Percentiles rank a stretch among this genome's conserved stretches.
Conservation (phyloP, 208 protist genomes). For the Trypanosoma vivax region DNA sequence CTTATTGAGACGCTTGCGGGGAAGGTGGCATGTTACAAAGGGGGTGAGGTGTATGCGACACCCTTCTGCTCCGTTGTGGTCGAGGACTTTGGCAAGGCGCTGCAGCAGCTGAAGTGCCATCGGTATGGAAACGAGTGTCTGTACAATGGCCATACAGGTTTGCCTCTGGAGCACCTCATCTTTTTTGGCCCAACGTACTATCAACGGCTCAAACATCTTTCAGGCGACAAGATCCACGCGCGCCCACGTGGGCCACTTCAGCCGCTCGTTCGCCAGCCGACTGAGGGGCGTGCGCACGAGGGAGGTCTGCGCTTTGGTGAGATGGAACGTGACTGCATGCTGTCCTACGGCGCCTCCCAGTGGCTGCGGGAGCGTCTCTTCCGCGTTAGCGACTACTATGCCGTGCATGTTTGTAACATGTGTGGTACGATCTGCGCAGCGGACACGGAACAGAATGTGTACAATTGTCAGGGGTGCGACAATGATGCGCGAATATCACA, state of each 20-base stretch:
- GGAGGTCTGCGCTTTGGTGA: constrained; percentile 96
- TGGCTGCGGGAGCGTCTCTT: constrained; percentile 92
- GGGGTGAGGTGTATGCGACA: constrained; percentile 91
- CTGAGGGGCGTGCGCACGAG: constrained; percentile 92
- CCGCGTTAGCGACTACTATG: constrained; percentile 84
- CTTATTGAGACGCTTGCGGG: constrained; percentile 92
- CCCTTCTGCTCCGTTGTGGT: constrained; percentile 91
- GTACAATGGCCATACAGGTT: constrained; percentile 95
- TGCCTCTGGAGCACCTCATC: constrained; percentile 82
- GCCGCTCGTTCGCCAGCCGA: constrained; percentile 91
- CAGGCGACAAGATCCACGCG: constrained; percentile 94
- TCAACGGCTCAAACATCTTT: constrained; percentile 97
- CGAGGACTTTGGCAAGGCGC: constrained; percentile 63
- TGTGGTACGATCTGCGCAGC: constrained; percentile 92
- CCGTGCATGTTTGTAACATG: constrained; percentile 90
- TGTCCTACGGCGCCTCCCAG: constrained; percentile 90
- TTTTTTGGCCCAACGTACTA: constrained; percentile 98
- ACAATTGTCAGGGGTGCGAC: constrained; percentile 83
- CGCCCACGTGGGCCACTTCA: constrained; percentile 87
- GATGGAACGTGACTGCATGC: constrained; percentile 98
- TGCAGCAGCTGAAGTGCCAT: constrained; percentile 80
- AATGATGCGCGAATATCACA: constrained; percentile 84
- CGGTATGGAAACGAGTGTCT: constrained; percentile 87
- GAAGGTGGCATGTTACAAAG: constrained; percentile 65
- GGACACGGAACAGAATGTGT: constrained; percentile 72